Evolutionary conservation across 2,329 filamentous ascomycete genomes (phyloP), one percentile per base, ranked within the genome.

Genomic region (Huntiella moniliformis): DNA sequence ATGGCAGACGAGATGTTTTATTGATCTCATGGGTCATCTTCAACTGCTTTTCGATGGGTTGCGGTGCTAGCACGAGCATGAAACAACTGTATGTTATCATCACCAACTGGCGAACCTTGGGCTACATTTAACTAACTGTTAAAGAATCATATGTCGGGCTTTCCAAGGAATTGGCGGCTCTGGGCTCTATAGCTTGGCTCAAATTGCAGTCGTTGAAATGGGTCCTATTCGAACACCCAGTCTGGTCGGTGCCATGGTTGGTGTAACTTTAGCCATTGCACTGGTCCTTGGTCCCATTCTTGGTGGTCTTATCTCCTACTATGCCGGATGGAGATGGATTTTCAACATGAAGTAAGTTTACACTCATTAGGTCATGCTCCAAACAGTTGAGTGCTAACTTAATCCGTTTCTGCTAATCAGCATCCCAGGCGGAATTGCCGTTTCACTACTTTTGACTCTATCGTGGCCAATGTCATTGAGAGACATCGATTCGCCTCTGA

Each of bases 101-200:
- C 12, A 18, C 47, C 13, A 12, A 36, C 16, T 43, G 44, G 10
- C 3, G 8, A 33, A 34, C 12, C 35, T 22, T 18, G 6, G 39
- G 5, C 10, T 34, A 5, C 12, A 11, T 33, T 22, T 12, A 5
- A 15, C 38, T 32, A 32, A 28, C 4, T 47, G 28, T 15, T 38
- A 17, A 45, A 76, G 73, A 1, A 76, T 78, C 41, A 53, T 72
- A 11, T 77, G 65, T 48, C 68, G 73, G 15, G 69, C 70, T 1
- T 67, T 77, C 11, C 73, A 77, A 48, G 73, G 73, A 4, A 65
- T 77, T 38, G 74, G 74, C 0, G 74, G 71, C 2, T 73, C 74
- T 6, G 74, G 74, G 0, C 59, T 78, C 17, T 79, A 77, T 56
- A 74, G 71, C 51, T 57, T 77, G 37, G 68, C 70, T 1, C 70